These are phyloP conservation scores for Puya raimondii DNA, from an alignment of 176 grass and related monocot genomes.

Conservation along the genomic window DNA sequence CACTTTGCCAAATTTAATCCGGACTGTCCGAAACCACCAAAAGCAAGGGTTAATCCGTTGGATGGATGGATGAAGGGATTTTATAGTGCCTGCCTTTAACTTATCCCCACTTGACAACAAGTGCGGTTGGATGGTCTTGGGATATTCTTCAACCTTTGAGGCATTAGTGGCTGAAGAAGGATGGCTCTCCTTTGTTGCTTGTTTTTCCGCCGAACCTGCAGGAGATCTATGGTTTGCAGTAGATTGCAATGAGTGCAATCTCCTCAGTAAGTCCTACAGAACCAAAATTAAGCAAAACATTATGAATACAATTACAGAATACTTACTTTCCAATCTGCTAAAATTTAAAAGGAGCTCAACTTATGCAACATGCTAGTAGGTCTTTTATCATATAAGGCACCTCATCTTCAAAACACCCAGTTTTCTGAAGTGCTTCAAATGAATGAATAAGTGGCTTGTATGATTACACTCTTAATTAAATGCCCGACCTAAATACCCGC, in stretches of 20 bases:
- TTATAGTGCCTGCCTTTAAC: constrained; percentile 20
- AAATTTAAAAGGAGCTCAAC: background rate
- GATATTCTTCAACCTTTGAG: constrained; percentile 14
- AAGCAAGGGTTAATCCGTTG: constrained; percentile 45
- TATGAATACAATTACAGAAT: background rate
- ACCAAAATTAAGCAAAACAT: background rate
- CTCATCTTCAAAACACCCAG: too few species aligned
- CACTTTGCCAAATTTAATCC: constrained; percentile 49
- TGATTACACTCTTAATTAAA: background rate
- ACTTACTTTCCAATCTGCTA: background rate
- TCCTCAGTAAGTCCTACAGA: constrained; percentile 32
- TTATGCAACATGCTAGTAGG: too few species aligned
- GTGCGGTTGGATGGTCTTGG: constrained; percentile 4
- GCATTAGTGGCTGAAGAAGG: constrained; percentile 1
- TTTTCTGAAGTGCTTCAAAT: too few species aligned
- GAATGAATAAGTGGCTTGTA: too few species aligned
- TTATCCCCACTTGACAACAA: constrained; percentile 13
- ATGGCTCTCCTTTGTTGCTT: constrained; percentile 18
- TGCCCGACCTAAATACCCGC: too few species aligned
- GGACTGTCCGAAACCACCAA: constrained; percentile 74
- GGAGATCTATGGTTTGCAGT: constrained; percentile 20
- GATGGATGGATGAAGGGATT: constrained; percentile 21
- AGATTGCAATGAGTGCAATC: constrained; percentile 24
- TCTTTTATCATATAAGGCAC: too few species aligned
- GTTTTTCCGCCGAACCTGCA: constrained; percentile 8